phyloP scores from a whole-genome alignment of 2,329 filamentous ascomycete species.

The Apiospora rasikravindrae region DNA sequence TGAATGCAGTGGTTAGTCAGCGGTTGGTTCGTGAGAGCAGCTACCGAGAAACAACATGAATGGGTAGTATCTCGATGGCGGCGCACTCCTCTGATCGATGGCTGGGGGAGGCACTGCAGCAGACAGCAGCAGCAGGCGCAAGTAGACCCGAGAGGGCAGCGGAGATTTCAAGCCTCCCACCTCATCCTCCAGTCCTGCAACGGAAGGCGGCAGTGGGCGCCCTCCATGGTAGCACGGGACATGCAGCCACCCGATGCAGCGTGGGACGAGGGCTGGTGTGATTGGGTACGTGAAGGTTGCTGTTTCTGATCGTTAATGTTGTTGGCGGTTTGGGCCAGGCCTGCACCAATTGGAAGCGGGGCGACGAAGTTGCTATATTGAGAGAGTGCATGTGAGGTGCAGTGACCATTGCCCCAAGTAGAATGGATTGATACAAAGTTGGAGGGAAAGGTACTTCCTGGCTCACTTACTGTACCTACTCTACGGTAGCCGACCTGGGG shows the following conservation, averaged over 20 bases:
- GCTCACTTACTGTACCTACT: background rate
- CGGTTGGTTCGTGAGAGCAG: background rate
- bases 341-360: background rate
- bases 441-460: background rate
- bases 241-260: background rate
- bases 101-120: slow-evolving; percentile 1
- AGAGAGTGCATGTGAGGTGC: background rate
- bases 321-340: background rate
- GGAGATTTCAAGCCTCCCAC: slow-evolving; percentile 6
- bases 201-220: background rate
- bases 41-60: background rate
- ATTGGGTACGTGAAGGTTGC: background rate
- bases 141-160: slow-evolving; percentile 9
- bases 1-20: background rate
- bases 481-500: background rate
- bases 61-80: background rate
- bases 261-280: background rate
- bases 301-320: background rate
- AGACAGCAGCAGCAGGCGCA: background rate
- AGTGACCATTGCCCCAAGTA: slow-evolving; percentile 2
- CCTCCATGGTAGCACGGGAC: background rate
- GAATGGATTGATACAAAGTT: background rate
- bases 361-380: background rate
- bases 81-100: background rate
- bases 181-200: background rate